Base-by-base conservation (phyloP, 2,329 filamentous ascomycete species). In the Penicillium brasilianum region DNA sequence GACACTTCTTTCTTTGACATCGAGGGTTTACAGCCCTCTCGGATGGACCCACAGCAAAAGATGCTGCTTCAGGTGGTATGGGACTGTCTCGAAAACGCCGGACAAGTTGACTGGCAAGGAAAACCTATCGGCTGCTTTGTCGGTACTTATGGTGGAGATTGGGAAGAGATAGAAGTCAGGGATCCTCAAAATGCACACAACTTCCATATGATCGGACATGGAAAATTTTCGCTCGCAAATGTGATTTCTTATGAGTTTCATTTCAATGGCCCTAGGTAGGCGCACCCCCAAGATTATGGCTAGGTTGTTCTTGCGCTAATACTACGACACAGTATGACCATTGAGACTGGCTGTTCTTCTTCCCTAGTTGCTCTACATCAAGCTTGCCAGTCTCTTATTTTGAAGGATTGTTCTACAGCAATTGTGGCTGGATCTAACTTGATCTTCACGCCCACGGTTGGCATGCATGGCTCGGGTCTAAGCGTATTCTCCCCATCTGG, bases 341-440 rank as follows among this genome's bases (percentile, higher is more conserved):
- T 80, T 25, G 74, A 79, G 36, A 80, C 78, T 8, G 79, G 76
- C 14, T 80, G 78, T 57, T 79, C 77, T 0, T 74, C 75, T 1
- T 77, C 75, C 30, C 67, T 76, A 14, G 78, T 81, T 9, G 76
- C 61, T 60, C 2, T 69, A 66, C 62, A 69, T 41, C 56, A 69
- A 6, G 69, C 71, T 0, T 72, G 69, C 32, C 65, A 64, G 36
- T 60, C 65, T 6, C 46, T 73, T 11, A 34, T 58, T 2, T 30
- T 48, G 2, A 64, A 67, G 3, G 62, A 69, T 7, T 71, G 68
- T 32, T 53, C 57, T 13, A 53, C 63, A 0, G 69, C 67, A 0
- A 56, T 81, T 3, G 74, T 72, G 2, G 78, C 75, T 3, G 77
- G 78, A 16, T 67, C 72, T 18, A 73, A 72, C 58, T 48, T 75